phyloP scores from a whole-genome alignment of 805 yeast genomes.

The Candida sithepensis region DNA sequence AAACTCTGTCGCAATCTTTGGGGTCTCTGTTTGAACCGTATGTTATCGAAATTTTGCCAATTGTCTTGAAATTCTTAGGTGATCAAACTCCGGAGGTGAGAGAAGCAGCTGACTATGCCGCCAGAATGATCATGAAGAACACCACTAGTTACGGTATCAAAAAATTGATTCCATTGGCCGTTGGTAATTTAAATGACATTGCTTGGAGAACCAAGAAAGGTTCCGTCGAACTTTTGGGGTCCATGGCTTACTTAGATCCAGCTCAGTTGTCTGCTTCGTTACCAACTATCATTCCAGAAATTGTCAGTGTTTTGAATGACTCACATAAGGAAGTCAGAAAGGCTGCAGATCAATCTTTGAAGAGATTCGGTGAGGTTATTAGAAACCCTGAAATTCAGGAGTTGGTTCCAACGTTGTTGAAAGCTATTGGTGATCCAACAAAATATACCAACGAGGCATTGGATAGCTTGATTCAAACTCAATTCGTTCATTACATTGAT shows the following conservation, averaged over 20 bases:
- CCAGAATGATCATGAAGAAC: constrained; percentile 81
- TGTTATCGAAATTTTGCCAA: constrained; percentile 82
- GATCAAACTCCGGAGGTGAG: constrained; percentile 84
- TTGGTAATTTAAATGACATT: constrained; percentile 78
- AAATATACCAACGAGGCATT: constrained; percentile 83
- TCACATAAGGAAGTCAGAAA: constrained; percentile 95
- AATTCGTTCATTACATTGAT: constrained; percentile 95
- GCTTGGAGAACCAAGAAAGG: constrained; percentile 98
- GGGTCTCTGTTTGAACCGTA: constrained; percentile 90
- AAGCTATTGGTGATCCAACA: constrained; percentile 96
- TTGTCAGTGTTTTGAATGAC: constrained; percentile 91
- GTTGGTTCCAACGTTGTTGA: constrained; percentile 80
- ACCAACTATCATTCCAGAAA: constrained; percentile 90
- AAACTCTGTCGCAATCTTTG: constrained; percentile 72
- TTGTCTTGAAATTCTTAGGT: constrained; percentile 76
- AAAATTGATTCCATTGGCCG: constrained; percentile 85
- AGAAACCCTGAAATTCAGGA: constrained; percentile 94
- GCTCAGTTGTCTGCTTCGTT: constrained; percentile 86
- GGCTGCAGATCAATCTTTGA: constrained; percentile 86
- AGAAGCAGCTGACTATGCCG: constrained; percentile 82
- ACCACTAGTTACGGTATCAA: constrained; percentile 92
- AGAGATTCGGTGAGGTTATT: constrained; percentile 93
- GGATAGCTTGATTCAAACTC: constrained; percentile 81
- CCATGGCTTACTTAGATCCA: constrained; percentile 97
- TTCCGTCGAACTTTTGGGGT: constrained; percentile 91